A percentile compares a stretch with the other conserved stretches of the same genome.
phyloP scores from a whole-genome alignment of 495 filamentous ascomycete genomes.

The Aspergillus indologenus region DNA sequence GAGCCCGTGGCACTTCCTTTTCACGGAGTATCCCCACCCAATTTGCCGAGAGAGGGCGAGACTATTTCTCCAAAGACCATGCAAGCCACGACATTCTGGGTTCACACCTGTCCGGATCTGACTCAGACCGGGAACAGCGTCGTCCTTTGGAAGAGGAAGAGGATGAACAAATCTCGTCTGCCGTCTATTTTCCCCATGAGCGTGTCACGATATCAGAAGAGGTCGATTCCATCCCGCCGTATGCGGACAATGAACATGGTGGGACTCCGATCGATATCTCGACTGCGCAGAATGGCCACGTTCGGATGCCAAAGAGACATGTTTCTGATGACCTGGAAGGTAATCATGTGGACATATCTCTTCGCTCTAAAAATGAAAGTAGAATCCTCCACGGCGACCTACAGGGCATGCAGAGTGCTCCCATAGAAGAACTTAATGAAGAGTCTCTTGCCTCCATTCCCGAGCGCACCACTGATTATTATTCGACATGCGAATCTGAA shows the following conservation, averaged over 20 bases:
- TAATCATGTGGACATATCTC: conserved; percentile 57
- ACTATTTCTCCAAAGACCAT: conserved; percentile 30
- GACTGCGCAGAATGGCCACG: conserved; percentile 31
- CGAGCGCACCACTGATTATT: conserved; percentile 39
- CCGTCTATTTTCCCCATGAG: conserved; percentile 88
- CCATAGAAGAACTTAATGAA: conserved; percentile 33
- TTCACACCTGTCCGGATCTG: conserved; percentile 22
- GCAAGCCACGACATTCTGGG: conserved; percentile 6
- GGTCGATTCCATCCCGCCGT: conserved; percentile 40
- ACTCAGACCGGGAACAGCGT: conserved; percentile 29
- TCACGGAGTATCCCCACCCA: conserved; percentile 53
- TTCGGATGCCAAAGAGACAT: conserved; percentile 33
- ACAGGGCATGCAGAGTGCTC: conserved; percentile 33
- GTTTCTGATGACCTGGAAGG: conserved; percentile 34
- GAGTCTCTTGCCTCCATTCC: conserved; percentile 35
- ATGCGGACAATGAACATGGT: conserved; percentile 40
- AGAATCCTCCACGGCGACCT: conserved; percentile 61
- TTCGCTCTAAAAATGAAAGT: conserved; percentile 58
- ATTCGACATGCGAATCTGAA: conserved; percentile 59
- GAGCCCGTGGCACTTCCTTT: conserved; percentile 49
- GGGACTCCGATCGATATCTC: conserved; percentile 34
- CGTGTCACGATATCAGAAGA: conserved; percentile 44
- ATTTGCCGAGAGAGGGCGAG: conserved; percentile 33
- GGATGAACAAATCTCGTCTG: conserved; percentile 93
- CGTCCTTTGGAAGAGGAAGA: conserved; percentile 69